These are phyloP conservation scores for Apiotrichum laibachii DNA, from an alignment of 1,284 basidiomycete species.

Conservation along the genomic window DNA sequence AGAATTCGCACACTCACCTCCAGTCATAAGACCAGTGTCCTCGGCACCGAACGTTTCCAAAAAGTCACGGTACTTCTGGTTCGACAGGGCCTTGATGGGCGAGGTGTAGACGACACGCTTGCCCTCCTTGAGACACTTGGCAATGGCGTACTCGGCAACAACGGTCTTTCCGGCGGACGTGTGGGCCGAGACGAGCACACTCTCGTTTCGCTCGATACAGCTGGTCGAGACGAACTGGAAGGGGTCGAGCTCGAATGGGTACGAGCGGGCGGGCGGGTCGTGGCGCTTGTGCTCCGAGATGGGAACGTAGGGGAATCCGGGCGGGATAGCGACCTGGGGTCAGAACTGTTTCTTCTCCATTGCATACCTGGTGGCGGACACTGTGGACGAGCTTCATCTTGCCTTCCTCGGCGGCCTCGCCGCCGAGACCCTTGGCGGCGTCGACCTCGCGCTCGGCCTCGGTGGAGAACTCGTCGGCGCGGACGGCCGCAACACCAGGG, in stretches of 20 bases:
- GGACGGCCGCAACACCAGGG: slow-evolving; percentile 63
- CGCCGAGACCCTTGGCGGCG: slow-evolving; percentile 73
- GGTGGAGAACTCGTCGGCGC: slow-evolving; percentile 84
- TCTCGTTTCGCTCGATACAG: slow-evolving; percentile 95
- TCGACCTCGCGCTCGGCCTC: slow-evolving; percentile 84
- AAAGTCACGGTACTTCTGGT: slow-evolving; percentile 99
- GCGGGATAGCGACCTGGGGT: slow-evolving; percentile 93
- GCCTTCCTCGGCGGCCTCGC: slow-evolving; percentile 51
- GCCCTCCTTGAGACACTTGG: slow-evolving; percentile 88
- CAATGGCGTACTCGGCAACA: slow-evolving; percentile 98
- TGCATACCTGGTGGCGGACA: slow-evolving; percentile 57
- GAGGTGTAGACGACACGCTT: slow-evolving; percentile 93
- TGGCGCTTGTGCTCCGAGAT: slow-evolving; percentile 90
- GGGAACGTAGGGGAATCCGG: slow-evolving; percentile 84
- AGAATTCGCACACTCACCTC: slow-evolving; percentile 39
- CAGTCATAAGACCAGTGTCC: slow-evolving; percentile 93
- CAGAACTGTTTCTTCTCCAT: slow-evolving; percentile 58
- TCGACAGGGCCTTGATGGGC: slow-evolving; percentile 98
- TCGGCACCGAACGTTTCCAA: slow-evolving; percentile 87
- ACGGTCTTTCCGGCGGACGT: slow-evolving; percentile 99
- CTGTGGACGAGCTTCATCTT: slow-evolving; percentile 52
- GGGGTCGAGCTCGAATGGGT: slow-evolving; percentile 95
- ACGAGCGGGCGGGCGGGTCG: slow-evolving; percentile 83
- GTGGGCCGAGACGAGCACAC: slow-evolving; percentile 95
- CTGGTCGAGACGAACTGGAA: slow-evolving; percentile 94